A percentile compares a stretch with the other conserved stretches of the same genome.
phyloP scores from a whole-genome alignment of 306 rosid genomes.

The Spatholobus suberectus region DNA sequence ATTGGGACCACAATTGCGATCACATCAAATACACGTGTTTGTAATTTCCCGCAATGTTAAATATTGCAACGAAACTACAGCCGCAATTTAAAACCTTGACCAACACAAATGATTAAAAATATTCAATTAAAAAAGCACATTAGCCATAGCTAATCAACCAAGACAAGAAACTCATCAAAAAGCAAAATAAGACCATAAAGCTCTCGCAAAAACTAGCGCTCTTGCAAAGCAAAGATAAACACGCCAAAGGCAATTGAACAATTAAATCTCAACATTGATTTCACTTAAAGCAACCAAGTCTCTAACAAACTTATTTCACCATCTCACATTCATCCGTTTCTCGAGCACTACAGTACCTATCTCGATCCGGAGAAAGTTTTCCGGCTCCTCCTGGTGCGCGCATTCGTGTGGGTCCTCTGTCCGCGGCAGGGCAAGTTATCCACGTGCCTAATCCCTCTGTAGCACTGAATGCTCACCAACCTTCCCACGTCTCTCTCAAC shows the following conservation, averaged over 20 bases:
- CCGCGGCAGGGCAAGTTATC: conserved; percentile 69
- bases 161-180: neutral
- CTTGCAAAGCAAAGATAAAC: conserved; percentile 16
- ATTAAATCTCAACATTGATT: conserved; percentile 1
- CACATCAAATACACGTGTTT: neutral
- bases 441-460: conserved; percentile 64
- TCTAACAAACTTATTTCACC: conserved; percentile 38
- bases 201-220: neutral
- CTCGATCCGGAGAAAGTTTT: conserved; percentile 39
- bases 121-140: neutral
- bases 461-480: conserved; percentile 60
- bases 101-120: neutral
- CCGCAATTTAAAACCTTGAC: neutral
- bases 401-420: conserved; percentile 71
- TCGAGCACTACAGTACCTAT: conserved; percentile 33
- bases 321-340: conserved; percentile 37
- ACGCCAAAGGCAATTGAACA: conserved; percentile 3
- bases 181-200: neutral
- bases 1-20: neutral
- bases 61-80: neutral
- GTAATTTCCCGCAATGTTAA: neutral
- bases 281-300: neutral
- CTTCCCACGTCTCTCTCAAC: conserved; percentile 59
- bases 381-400: conserved; percentile 63
- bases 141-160: neutral